phyloP scores from a whole-genome alignment of 2,329 filamentous ascomycete genomes.

The Claviceps citrina region DNA sequence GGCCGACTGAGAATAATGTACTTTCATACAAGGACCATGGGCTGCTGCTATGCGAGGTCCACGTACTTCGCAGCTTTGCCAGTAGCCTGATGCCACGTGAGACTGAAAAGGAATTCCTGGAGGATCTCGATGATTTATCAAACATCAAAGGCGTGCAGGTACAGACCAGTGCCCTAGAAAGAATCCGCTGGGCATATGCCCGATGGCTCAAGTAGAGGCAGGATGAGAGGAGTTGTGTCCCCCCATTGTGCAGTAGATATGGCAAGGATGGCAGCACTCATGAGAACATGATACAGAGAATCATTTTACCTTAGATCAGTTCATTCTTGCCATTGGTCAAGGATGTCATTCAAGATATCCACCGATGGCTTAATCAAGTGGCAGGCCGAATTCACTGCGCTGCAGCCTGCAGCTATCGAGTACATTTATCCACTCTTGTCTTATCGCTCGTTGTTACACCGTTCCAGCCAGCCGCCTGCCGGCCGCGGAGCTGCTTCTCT shows the following conservation, averaged over 20 bases:
- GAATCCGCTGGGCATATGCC: constrained; percentile 81
- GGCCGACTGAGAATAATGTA: constrained; percentile 55
- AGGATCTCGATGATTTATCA: constrained; percentile 74
- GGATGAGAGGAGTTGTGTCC: background rate
- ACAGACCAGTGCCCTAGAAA: constrained; percentile 64
- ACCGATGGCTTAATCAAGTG: background rate
- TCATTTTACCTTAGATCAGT: too few species aligned
- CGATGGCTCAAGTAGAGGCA: constrained; percentile 44
- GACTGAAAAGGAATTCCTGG: constrained; percentile 69
- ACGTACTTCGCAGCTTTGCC: constrained; percentile 55
- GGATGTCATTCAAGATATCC: background rate
- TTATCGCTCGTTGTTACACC: constrained; percentile 14
- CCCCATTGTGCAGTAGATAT: background rate
- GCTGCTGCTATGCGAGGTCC: constrained; percentile 75
- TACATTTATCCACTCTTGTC: background rate
- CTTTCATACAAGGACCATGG: constrained; percentile 89
- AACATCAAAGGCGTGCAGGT: constrained; percentile 66
- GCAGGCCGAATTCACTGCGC: background rate
- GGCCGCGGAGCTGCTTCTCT: constrained; percentile 17
- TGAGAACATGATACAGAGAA: too few species aligned
- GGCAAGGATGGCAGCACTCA: background rate
- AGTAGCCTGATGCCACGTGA: constrained; percentile 51
- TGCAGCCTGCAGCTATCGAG: background rate
- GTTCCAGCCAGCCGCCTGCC: constrained; percentile 14
- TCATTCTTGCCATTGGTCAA: background rate